Conservation (phyloP, 441 rosid species). For the Bocquillonia castaneifolia region DNA sequence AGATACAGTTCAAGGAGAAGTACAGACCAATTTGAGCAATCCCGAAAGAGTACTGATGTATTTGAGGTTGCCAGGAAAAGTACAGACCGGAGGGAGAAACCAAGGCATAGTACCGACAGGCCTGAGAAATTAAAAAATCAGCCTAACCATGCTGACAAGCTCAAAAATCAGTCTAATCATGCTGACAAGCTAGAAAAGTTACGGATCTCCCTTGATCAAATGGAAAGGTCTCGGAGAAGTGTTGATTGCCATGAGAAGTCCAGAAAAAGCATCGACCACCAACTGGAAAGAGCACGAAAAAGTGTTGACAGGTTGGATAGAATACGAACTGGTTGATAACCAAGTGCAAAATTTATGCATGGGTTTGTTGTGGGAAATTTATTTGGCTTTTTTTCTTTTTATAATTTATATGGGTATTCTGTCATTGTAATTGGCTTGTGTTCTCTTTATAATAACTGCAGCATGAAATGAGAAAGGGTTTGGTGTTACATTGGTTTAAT, state of each 20-base stretch:
- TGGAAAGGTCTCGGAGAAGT: slow-evolving; percentile 79
- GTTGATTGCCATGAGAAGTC: slow-evolving; percentile 85
- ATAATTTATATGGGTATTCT: slow-evolving; percentile 27
- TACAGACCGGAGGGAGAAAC: slow-evolving; percentile 75
- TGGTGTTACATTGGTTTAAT: slow-evolving; percentile 25
- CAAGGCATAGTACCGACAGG: slow-evolving; percentile 75
- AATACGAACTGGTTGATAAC: slow-evolving; percentile 39
- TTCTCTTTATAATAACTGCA: slow-evolving; percentile 23
- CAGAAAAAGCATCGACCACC: slow-evolving; percentile 74
- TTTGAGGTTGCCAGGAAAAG: slow-evolving; percentile 73
- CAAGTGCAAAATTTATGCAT: slow-evolving; percentile 20
- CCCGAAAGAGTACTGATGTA: slow-evolving; percentile 63
- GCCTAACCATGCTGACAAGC: slow-evolving; percentile 49
- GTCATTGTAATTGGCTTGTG: slow-evolving; percentile 34
- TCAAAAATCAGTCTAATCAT: slow-evolving; percentile 44
- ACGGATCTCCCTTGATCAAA: slow-evolving; percentile 63
- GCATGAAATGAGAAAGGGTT: slow-evolving; percentile 36
- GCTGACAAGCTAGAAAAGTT: slow-evolving; percentile 63
- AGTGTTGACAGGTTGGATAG: slow-evolving; percentile 94
- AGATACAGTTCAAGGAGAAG: slow-evolving; percentile 67
- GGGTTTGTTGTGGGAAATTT: slow-evolving; percentile 35
- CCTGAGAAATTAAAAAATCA: slow-evolving; percentile 60
- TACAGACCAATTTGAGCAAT: slow-evolving; percentile 58
- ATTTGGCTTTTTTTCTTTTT: slow-evolving; percentile 17
- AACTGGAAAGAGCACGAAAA: slow-evolving; percentile 68